phyloP scores from a whole-genome alignment of 495 filamentous ascomycete species.

The Penicillium odoratum region DNA sequence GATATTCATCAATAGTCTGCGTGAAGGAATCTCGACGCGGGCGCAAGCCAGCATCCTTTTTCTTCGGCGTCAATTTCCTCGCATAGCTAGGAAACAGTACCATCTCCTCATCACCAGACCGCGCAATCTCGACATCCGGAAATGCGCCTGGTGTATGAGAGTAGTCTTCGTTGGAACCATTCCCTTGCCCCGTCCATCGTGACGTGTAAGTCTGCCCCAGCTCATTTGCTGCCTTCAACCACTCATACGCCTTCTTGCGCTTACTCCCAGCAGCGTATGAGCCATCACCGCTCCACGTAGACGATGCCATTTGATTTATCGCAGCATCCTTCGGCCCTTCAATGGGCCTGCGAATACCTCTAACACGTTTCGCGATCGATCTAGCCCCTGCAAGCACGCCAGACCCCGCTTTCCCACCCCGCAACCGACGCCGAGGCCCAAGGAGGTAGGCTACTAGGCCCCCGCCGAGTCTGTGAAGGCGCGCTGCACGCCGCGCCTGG shows the following conservation, averaged over 20 bases:
- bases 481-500: constrained; percentile 52
- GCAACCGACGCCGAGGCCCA: constrained; percentile 47
- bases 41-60: constrained; percentile 22
- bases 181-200: constrained; percentile 53
- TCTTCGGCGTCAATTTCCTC: constrained; percentile 52
- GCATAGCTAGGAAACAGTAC: constrained; percentile 92
- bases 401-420: constrained; percentile 16
- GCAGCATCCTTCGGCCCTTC: constrained; percentile 31
- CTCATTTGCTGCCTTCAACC: constrained; percentile 87
- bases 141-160: constrained; percentile 72
- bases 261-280: constrained; percentile 69
- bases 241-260: constrained; percentile 79
- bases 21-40: constrained; percentile 33
- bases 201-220: constrained; percentile 78
- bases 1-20: constrained; percentile 41
- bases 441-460: constrained; percentile 53
- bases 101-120: constrained; percentile 85
- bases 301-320: constrained; percentile 40
- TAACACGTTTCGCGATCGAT: constrained; percentile 9
- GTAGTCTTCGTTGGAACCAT: constrained; percentile 55
- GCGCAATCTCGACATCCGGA: constrained; percentile 75
- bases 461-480: constrained; percentile 26
- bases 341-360: constrained; percentile 16
- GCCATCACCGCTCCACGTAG: constrained; percentile 38
- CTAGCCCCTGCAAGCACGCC: not conserved